Evolutionary conservation across 2,329 filamentous ascomycete genomes (phyloP).

Genomic region (Ceratocystis papillata): DNA sequence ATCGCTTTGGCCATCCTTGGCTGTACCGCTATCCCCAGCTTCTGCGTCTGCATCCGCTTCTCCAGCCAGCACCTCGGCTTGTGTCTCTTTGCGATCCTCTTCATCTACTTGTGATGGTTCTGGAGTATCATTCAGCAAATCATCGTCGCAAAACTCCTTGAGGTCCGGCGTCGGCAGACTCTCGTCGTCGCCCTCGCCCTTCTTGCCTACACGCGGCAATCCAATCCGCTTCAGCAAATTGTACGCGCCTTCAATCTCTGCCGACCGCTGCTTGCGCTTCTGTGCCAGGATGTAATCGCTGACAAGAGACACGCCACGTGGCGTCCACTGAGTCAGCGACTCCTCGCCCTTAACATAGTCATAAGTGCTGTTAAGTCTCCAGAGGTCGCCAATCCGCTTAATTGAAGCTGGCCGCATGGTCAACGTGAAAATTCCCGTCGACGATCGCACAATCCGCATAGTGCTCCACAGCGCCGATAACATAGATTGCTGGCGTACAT

Average conservation of each 20-base stretch:
- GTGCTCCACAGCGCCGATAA: constrained; percentile 80
- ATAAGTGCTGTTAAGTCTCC: constrained; percentile 89
- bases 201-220: constrained; percentile 23
- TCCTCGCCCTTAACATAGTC: constrained; percentile 97
- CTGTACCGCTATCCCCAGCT: not conserved
- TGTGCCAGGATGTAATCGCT: constrained; percentile 69
- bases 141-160: constrained; percentile 36
- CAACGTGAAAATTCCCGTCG: constrained; percentile 75
- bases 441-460: constrained; percentile 75
- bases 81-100: constrained; percentile 27
- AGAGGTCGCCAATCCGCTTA: constrained; percentile 83
- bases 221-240: constrained; percentile 52
- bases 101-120: constrained; percentile 40
- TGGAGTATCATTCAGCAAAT: constrained; percentile 48
- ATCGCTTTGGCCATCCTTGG: not conserved
- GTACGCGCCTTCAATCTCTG: constrained; percentile 69
- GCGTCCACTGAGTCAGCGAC: constrained; percentile 70
- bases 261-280: constrained; percentile 61
- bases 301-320: constrained; percentile 82
- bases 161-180: constrained; percentile 28
- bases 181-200: constrained; percentile 28
- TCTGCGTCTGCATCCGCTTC: constrained; percentile 24
- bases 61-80: constrained; percentile 28
- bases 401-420: constrained; percentile 79
- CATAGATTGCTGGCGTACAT: constrained; percentile 76